Base-by-base conservation (phyloP, 495 filamentous ascomycete species). In the Penicillium taxi region DNA sequence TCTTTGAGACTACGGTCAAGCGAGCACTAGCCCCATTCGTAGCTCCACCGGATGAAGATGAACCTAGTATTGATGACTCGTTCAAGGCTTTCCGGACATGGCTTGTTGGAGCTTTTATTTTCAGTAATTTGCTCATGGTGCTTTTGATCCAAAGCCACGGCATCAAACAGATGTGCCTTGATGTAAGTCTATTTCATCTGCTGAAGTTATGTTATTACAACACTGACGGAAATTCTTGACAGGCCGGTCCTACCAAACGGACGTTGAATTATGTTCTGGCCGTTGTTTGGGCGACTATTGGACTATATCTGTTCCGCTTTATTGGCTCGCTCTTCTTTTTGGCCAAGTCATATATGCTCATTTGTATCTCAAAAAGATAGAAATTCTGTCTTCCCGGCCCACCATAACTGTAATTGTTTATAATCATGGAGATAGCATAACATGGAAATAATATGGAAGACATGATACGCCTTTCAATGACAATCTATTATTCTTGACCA, bases 51-150 rank as follows among this genome's bases (percentile, higher is more conserved):
- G 70, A 84, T 28, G 76, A 82, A 12, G 73, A 72, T 14, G 69
- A 80, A 30, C 63, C 69, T 14, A 34, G 21, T 16, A 25, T 93
- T 35, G 87, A 94, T 34, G 88, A 95, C 55, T 86, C 82, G 13
- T 95, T 94, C 73, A 94, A 91, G 66, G 82, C 82, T 62, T 95
- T 95, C 84, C 65, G 88, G 55, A 95, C 88, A 1, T 81, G 79
- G 44, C 69, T 95, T 23, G 81, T 93, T 30, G 75, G 82, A 13
- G 55, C 72, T 2, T 95, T 88, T 88, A 79, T 93, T 40, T 90
- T 94, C 55, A 85, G 83, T 14, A 95, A 95, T 59, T 76, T 76
- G 35, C 50, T 86, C 14, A 61, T 95, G 31, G 80, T 77, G 32
- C 75, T 94, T 25, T 68, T 78, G 40, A 87, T 95, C 50, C 91